Percentiles rank a stretch among this genome's conserved stretches.
These are phyloP conservation scores for Eucommia ulmoides DNA, from an alignment of 257 asterid genomes.

Conservation along the genomic window DNA sequence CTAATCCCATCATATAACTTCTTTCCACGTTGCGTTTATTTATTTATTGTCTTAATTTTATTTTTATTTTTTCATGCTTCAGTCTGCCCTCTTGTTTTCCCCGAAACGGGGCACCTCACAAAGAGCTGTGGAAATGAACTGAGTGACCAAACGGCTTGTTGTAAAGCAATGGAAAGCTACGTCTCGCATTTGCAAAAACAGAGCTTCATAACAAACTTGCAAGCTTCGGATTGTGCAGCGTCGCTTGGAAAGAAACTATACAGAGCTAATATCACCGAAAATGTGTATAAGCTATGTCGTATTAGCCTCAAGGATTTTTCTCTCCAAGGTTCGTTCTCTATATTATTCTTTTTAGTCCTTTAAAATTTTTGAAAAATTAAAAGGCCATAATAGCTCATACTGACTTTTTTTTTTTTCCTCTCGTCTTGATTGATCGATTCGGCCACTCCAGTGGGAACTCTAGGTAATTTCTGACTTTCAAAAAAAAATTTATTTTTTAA, in stretches of 20 bases:
- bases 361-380: conserved; percentile 4
- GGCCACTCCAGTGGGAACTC: conserved; percentile 53
- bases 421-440: conserved; percentile 18
- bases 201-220: conserved; percentile 92
- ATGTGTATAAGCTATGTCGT: conserved; percentile 64
- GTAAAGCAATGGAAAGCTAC: conserved; percentile 55
- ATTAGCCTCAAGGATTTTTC: conserved; percentile 94
- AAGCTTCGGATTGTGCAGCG: conserved; percentile 91
- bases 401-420: conserved; percentile 9
- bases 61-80: conserved; percentile 13
- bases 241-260: conserved; percentile 64
- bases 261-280: conserved; percentile 58
- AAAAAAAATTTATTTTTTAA: too few species aligned
- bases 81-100: conserved; percentile 91
- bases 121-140: conserved; percentile 44
- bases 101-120: conserved; percentile 48
- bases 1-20: too few species aligned
- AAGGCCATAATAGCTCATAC: conserved; percentile 18
- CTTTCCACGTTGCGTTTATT: background rate
- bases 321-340: conserved; percentile 80
- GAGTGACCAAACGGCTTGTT: conserved; percentile 52
- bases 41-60: too few species aligned
- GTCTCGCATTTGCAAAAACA: conserved; percentile 89
- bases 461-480: conserved; percentile 39
- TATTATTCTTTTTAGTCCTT: too few species aligned